Percentiles rank a stretch among this genome's conserved stretches.
Evolutionary conservation across 2,329 filamentous ascomycete species (phyloP).

Genomic region (Fusarium pseudograminearum): DNA sequence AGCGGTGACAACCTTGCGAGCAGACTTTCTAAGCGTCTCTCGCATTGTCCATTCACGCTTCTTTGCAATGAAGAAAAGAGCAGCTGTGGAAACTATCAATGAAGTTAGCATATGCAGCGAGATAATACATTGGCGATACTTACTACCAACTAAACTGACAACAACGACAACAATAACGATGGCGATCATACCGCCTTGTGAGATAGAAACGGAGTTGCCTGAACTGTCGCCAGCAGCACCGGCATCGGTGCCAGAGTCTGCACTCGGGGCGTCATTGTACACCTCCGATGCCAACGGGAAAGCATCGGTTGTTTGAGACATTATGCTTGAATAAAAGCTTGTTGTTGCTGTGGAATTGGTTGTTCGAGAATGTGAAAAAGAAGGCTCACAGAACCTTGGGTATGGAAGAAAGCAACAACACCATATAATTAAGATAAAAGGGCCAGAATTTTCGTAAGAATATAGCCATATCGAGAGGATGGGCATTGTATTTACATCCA

Average conservation of each 20-base stretch:
- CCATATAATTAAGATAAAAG: conserved; percentile 15
- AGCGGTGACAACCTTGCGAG: conserved; percentile 69
- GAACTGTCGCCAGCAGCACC: conserved; percentile 75
- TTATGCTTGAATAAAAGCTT: conserved; percentile 42
- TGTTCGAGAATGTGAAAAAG: conserved; percentile 7
- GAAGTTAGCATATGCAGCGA: conserved; percentile 27
- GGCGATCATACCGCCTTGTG: conserved; percentile 76
- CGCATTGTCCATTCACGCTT: conserved; percentile 86
- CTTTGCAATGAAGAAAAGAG: conserved; percentile 84
- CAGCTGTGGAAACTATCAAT: conserved; percentile 69
- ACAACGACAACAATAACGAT: conserved; percentile 79
- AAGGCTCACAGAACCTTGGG: conserved; percentile 41
- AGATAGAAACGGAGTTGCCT: conserved; percentile 70
- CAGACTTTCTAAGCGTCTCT: conserved; percentile 77
- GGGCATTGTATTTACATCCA: conserved; percentile 45
- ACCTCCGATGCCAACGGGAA: conserved; percentile 61
- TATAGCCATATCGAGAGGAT: conserved; percentile 26
- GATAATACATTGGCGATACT: conserved; percentile 45
- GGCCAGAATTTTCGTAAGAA: conserved; percentile 2
- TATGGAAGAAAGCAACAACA: conserved; percentile 20
- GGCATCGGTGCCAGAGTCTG: conserved; percentile 62
- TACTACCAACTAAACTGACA: conserved; percentile 77
- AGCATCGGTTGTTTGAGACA: conserved; percentile 55
- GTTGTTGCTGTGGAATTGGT: conserved; percentile 4
- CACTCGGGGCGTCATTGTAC: conserved; percentile 53